Conservation (phyloP, 2,329 filamentous ascomycete species). For the Zymoseptoria brevis region DNA sequence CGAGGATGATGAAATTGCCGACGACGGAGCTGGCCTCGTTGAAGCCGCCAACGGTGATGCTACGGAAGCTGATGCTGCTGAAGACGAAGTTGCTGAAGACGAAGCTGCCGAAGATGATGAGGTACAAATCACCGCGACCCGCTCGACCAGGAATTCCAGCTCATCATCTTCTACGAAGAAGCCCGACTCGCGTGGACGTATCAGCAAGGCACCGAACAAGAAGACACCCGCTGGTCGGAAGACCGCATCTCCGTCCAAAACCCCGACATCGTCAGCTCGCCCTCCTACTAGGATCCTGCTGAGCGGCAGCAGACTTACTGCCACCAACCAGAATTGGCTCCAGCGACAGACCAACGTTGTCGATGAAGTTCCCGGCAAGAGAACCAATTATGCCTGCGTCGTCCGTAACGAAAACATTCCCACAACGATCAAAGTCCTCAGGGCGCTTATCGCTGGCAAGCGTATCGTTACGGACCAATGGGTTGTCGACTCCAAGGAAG, state of each 20-base stretch:
- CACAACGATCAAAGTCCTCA: conserved; percentile 40
- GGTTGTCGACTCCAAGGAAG: conserved; percentile 34
- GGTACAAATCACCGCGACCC: neutral
- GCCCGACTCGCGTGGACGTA: neutral
- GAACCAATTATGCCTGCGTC: conserved; percentile 27
- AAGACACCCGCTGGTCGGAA: neutral
- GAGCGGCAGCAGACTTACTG: conserved; percentile 10
- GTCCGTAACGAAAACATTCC: conserved; percentile 33
- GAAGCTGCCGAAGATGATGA: neutral
- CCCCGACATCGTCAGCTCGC: conserved; percentile 1
- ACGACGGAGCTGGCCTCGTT: neutral
- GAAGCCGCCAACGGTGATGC: neutral
- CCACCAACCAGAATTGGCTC: conserved; percentile 26
- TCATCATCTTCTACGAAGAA: neutral
- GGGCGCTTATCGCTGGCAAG: conserved; percentile 36
- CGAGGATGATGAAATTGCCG: no score
- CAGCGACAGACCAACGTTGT: conserved; percentile 26
- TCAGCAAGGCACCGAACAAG: neutral
- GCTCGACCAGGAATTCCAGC: neutral
- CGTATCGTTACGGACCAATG: conserved; percentile 42
- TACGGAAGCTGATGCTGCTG: neutral
- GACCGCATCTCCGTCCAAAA: neutral
- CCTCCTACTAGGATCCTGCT: conserved; percentile 18
- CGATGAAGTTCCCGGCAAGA: conserved; percentile 28
- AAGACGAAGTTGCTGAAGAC: neutral